These are phyloP conservation scores for Cordyceps tenuipes DNA, from an alignment of 2,329 filamentous ascomycete genomes.

Conservation along the genomic window DNA sequence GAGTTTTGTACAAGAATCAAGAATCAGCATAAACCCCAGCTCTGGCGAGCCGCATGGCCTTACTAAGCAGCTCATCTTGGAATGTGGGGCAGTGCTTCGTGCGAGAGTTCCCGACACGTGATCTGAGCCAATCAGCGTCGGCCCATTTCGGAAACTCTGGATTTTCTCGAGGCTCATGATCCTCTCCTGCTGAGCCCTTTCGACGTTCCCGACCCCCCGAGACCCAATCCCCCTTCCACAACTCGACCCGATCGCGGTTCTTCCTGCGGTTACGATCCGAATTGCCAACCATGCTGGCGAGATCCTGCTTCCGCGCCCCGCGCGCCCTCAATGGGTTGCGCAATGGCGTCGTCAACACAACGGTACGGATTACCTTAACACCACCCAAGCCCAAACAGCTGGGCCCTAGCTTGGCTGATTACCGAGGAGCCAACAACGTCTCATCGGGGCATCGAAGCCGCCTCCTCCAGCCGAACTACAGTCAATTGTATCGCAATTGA, in stretches of 20 bases:
- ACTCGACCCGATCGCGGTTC: constrained; percentile 30
- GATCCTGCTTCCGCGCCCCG: constrained; percentile 81
- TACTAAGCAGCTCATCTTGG: neutral
- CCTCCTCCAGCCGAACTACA: constrained; percentile 15
- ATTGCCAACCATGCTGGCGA: constrained; percentile 75
- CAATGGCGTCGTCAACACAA: constrained; percentile 64
- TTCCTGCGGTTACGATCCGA: constrained; percentile 30
- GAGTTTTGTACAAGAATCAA: too few relatives aligned
- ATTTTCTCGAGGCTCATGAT: constrained; percentile 32
- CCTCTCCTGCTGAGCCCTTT: constrained; percentile 31
- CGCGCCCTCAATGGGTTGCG: constrained; percentile 73
- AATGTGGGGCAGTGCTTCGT: neutral
- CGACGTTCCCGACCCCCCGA: constrained; percentile 28
- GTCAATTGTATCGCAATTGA: constrained; percentile 12
- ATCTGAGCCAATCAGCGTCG: constrained; percentile 32
- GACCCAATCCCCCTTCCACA: constrained; percentile 23
- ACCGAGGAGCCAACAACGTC: constrained; percentile 27
- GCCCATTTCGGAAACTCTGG: constrained; percentile 35
- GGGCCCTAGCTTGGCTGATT: constrained; percentile 21
- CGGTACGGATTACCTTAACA: constrained; percentile 47
- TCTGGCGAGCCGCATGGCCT: neutral
- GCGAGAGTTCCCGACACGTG: constrained; percentile 24
- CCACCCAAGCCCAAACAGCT: constrained; percentile 10
- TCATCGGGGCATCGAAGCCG: constrained; percentile 22
- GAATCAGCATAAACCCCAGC: too few relatives aligned